Conservation (phyloP, 2,329 filamentous ascomycete genomes). For the Pseudocercospora macadamiae region DNA sequence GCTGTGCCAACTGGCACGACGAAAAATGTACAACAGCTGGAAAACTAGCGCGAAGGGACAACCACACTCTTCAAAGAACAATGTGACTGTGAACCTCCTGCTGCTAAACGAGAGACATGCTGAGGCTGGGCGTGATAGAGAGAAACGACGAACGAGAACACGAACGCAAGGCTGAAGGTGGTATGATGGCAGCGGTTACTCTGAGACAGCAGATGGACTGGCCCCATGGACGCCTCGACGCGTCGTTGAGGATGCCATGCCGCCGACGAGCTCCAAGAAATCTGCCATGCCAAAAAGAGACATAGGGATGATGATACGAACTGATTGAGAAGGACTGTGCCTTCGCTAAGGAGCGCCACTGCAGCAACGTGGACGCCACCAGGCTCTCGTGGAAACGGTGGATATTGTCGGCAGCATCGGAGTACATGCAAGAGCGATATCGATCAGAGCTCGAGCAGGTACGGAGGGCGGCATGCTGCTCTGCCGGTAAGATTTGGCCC, state of each 20-base stretch:
- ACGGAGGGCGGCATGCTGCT: background rate
- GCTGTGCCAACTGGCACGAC: background rate
- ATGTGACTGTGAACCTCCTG: background rate
- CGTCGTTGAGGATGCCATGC: constrained; percentile 4
- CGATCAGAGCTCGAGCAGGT: background rate
- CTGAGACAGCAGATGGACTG: background rate
- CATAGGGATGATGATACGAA: background rate
- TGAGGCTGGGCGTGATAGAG: constrained; percentile 1
- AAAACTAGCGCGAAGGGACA: background rate
- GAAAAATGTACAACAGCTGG: background rate
- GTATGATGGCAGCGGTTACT: background rate
- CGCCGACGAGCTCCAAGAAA: background rate
- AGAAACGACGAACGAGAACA: background rate
- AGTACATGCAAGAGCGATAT: background rate
- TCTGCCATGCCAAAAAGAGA: background rate
- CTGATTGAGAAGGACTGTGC: constrained; percentile 1
- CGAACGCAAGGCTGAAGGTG: background rate
- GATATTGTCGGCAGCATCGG: background rate
- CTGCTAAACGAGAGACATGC: constrained; percentile 2
- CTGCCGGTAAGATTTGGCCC: background rate
- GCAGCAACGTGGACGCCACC: constrained; percentile 3
- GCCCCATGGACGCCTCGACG: background rate
- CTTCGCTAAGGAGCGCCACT: background rate
- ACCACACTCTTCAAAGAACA: constrained; percentile 2
- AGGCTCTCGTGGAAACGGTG: background rate